phyloP scores from a whole-genome alignment of 176 grass and related monocot genomes.

The Guadua angustifolia region DNA sequence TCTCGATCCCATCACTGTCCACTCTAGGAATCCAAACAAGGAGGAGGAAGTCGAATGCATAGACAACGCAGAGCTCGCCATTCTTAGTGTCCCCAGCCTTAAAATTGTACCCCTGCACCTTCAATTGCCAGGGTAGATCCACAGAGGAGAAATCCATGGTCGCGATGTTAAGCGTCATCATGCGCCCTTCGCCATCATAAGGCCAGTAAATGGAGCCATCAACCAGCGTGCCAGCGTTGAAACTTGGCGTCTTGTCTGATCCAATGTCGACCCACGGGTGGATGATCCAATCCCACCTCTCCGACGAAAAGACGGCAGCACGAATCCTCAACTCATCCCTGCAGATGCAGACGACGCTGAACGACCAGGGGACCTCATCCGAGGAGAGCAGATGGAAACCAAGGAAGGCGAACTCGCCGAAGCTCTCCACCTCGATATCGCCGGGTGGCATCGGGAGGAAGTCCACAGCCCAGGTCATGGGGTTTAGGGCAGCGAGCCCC shows the following conservation, averaged over 20 bases:
- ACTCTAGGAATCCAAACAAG: background rate
- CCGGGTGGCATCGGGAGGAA: background rate
- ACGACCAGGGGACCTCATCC: background rate
- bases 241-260: background rate
- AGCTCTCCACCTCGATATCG: background rate
- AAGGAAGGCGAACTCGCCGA: background rate
- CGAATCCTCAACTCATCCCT: background rate
- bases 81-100: constrained; percentile 6
- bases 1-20: background rate
- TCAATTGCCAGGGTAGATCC: background rate
- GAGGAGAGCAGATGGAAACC: background rate
- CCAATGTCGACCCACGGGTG: background rate
- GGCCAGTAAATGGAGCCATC: background rate
- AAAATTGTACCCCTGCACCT: background rate
- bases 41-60: constrained; percentile 5
- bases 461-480: background rate
- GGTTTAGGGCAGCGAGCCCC: background rate
- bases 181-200: background rate
- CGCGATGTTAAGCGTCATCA: background rate
- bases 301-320: background rate
- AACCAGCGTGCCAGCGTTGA: background rate
- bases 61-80: background rate
- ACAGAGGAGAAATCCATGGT: background rate
- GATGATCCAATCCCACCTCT: background rate
- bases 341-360: background rate